Percentiles rank a stretch among this genome's conserved stretches.
Evolutionary conservation across 2,329 filamentous ascomycete species (phyloP).

Genomic region (Zymoseptoria brevis): DNA sequence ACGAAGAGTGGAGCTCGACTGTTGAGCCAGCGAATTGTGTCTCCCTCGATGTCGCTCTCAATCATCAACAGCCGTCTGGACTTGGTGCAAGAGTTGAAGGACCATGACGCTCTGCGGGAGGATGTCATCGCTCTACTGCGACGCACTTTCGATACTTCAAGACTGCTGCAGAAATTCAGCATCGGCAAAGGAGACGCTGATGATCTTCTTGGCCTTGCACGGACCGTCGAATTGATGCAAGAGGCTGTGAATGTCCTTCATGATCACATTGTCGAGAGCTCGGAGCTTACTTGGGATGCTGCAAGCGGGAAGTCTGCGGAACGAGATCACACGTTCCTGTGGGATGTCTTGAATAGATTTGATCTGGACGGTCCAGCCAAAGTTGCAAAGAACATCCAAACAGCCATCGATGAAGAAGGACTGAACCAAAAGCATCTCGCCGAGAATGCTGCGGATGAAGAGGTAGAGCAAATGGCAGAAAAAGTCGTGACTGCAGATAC

Average conservation of each 20-base stretch:
- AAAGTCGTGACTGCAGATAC: slow-evolving; percentile 62
- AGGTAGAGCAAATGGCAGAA: slow-evolving; percentile 66
- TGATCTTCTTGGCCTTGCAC: slow-evolving; percentile 75
- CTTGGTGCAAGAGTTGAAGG: slow-evolving; percentile 67
- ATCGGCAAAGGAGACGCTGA: slow-evolving; percentile 87
- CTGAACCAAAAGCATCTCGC: slow-evolving; percentile 71
- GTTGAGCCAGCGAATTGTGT: slow-evolving; percentile 73
- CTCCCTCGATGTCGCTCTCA: slow-evolving; percentile 78
- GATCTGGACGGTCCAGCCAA: slow-evolving; percentile 57
- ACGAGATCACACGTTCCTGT: slow-evolving; percentile 22
- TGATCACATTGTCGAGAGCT: slow-evolving; percentile 30
- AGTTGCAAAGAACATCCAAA: slow-evolving; percentile 63
- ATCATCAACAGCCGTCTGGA: slow-evolving; percentile 74
- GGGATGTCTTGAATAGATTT: slow-evolving; percentile 46
- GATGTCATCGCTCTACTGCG: slow-evolving; percentile 60
- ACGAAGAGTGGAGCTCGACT: slow-evolving; percentile 86
- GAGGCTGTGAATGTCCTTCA: slow-evolving; percentile 49
- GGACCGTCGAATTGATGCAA: slow-evolving; percentile 67
- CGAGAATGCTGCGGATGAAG: slow-evolving; percentile 62
- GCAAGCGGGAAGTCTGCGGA: slow-evolving; percentile 26
- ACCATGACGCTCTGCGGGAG: slow-evolving; percentile 60
- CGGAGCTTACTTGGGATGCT: slow-evolving; percentile 3
- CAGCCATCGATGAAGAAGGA: slow-evolving; percentile 87
- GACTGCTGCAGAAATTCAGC: slow-evolving; percentile 88
- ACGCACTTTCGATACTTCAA: slow-evolving; percentile 74